Base-by-base conservation (phyloP, 179 eudicot species). In the Corrigiola litoralis region DNA sequence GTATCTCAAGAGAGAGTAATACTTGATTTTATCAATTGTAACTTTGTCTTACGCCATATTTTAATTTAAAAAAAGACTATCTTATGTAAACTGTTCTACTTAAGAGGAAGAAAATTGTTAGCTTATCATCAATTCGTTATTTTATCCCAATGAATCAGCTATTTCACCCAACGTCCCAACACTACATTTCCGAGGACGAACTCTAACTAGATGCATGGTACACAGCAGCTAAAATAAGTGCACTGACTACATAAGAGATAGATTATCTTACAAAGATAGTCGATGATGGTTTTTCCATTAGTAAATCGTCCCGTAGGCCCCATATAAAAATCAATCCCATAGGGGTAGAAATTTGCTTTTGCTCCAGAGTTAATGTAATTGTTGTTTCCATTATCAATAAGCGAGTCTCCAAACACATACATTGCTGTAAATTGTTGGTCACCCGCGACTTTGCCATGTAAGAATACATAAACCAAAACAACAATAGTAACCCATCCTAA, bases 371-470 rank as follows among this genome's bases (percentile, higher is more conserved):
- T 77, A 21, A 90, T 69, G 78, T 55, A 86, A 62, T 94, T 90
- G 84, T 90, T 94, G 49, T 94, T 94, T 55, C 99, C 99, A 51
- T 76, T 76, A 64, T 94, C 99, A 24, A 90, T 87, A 36, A 88
- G 47, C 4, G 99, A 94, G 69, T 94, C 99, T 66, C 97, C 99
- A 67, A 85, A 86, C 38, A 88, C 96, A 66, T 66, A 95, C 86
- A 88, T 74, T 1, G 95, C 96, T 16, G 85, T 61, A 58, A 84
- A 85, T 68, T 80, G 89, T 32, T 61, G 52, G 12, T 79, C 81
- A 29, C 67, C 40, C 4, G 27, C 74, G 33, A 66, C 66, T 45
- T 34, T 69, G 37, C 17, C 37, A 45, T n/a, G 47, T 1, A 52
- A 60, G 1, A 70, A 36, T 16, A 53, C 71, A 59, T 3, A 53